These are phyloP conservation scores for Neonectria coccinea DNA, from an alignment of 2,329 filamentous ascomycete genomes.

Conservation along the genomic window DNA sequence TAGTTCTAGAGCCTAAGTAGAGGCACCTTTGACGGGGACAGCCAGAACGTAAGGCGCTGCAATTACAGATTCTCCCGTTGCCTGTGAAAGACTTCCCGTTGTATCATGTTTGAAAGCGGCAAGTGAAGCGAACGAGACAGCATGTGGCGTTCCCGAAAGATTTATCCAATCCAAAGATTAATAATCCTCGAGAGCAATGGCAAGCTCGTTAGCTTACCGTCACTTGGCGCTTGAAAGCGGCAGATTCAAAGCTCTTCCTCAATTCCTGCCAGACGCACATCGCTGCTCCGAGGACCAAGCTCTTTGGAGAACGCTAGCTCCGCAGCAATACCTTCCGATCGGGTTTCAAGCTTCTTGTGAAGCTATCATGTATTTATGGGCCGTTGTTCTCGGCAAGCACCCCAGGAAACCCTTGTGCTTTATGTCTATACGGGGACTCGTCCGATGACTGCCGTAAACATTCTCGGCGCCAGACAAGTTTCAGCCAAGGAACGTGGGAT, in stretches of 20 bases:
- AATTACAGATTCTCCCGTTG: neutral
- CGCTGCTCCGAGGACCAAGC: neutral
- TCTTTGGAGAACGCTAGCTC: neutral
- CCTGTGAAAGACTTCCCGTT: neutral
- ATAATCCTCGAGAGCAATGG: neutral
- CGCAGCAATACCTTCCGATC: neutral
- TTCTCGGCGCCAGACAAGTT: neutral
- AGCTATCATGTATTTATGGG: neutral
- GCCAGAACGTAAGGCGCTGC: too few species aligned
- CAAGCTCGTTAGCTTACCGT: neutral
- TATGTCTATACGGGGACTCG: neutral
- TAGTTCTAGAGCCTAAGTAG: neutral
- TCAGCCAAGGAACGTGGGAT: neutral
- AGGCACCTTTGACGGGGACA: neutral
- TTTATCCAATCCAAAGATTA: neutral
- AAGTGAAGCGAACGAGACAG: neutral
- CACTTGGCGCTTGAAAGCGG: neutral
- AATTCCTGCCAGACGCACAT: neutral
- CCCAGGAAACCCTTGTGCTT: too few species aligned
- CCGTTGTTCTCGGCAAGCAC: neutral
- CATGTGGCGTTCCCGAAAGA: neutral
- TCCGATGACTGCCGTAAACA: neutral
- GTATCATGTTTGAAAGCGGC: neutral
- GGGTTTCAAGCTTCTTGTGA: neutral
- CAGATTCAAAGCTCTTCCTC: neutral